These are phyloP conservation scores for Penicillium macrosclerotiorum DNA, from an alignment of 495 filamentous ascomycete species.

Conservation along the genomic window DNA sequence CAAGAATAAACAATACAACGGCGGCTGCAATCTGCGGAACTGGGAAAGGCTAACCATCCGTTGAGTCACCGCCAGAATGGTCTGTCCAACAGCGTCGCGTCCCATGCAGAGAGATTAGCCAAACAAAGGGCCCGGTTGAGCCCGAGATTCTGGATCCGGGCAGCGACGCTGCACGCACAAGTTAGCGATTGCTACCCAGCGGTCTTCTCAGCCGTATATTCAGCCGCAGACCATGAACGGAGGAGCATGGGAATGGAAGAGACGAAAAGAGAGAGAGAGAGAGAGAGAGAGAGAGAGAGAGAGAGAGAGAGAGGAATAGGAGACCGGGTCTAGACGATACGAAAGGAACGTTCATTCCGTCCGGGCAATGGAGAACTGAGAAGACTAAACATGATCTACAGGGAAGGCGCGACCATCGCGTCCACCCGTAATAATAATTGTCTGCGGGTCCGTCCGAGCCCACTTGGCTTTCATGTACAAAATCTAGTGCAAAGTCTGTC, in stretches of 20 bases:
- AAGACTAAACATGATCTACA: too few relatives aligned
- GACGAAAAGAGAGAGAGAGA: too few relatives aligned
- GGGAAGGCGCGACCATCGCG: too few relatives aligned
- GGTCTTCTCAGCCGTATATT: slow-evolving; percentile 19
- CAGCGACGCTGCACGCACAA: slow-evolving; percentile 13
- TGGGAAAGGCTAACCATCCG: slow-evolving; percentile 23
- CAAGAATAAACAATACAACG: slow-evolving; percentile 14
- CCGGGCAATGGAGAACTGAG: too few relatives aligned
- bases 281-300: too few relatives aligned
- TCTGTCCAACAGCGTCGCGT: slow-evolving; percentile 23
- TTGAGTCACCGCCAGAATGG: slow-evolving; percentile 21
- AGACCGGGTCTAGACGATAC: too few relatives aligned
- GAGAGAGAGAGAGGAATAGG: too few relatives aligned
- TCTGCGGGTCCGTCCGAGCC: background rate
- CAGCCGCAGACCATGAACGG: slow-evolving; percentile 14
- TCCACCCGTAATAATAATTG: too few relatives aligned
- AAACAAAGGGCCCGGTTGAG: slow-evolving; percentile 9
- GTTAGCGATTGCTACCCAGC: slow-evolving; percentile 11
- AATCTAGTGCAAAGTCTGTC: too few relatives aligned
- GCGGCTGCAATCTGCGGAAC: slow-evolving; percentile 17
- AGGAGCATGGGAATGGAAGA: too few relatives aligned
- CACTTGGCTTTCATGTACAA: background rate
- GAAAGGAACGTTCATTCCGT: too few relatives aligned
- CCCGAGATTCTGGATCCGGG: slow-evolving; percentile 14
- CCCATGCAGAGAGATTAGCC: slow-evolving; percentile 17